These are phyloP conservation scores for Calonectria crousiana DNA, from an alignment of 2,329 filamentous ascomycete genomes.

Conservation along the genomic window DNA sequence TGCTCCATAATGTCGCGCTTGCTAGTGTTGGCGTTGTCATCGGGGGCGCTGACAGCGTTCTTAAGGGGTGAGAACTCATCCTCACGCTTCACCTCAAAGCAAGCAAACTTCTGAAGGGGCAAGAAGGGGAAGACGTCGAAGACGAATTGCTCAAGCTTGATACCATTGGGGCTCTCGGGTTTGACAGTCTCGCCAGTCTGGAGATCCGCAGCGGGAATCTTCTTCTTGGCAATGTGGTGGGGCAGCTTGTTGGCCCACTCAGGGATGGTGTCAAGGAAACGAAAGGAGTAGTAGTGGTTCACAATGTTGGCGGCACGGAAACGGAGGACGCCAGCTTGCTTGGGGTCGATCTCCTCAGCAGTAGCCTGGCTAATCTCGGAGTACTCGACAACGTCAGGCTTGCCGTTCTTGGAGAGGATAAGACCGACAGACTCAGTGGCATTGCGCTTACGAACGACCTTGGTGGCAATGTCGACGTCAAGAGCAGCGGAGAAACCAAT, in stretches of 20 bases:
- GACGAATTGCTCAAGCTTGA: constrained; percentile 99
- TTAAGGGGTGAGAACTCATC: constrained; percentile 99
- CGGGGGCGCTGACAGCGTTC: constrained; percentile 85
- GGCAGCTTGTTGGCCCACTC: constrained; percentile 87
- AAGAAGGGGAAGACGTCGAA: constrained; percentile 98
- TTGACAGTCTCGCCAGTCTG: constrained; percentile 85
- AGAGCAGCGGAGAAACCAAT: constrained; percentile 92
- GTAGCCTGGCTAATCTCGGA: constrained; percentile 92
- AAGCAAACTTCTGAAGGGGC: constrained; percentile 89
- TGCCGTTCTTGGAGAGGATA: constrained; percentile 94
- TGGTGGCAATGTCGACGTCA: constrained; percentile 95
- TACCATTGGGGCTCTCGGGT: constrained; percentile 94
- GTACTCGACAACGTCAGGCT: constrained; percentile 98
- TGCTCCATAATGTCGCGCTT: constrained; percentile 90
- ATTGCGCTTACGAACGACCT: constrained; percentile 98
- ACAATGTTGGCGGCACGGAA: constrained; percentile 99
- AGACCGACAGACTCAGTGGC: constrained; percentile 96
- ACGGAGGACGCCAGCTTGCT: constrained; percentile 85
- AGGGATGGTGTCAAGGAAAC: constrained; percentile 91
- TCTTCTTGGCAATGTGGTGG: constrained; percentile 97
- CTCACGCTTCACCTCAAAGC: constrained; percentile 94
- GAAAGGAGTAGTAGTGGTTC: constrained; percentile 99
- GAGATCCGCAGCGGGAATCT: constrained; percentile 89
- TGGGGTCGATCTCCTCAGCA: constrained; percentile 88
- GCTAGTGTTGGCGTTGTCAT: constrained; percentile 96